phyloP scores from a whole-genome alignment of 108 stramenopile genomes.

The Fragilaria radians region DNA sequence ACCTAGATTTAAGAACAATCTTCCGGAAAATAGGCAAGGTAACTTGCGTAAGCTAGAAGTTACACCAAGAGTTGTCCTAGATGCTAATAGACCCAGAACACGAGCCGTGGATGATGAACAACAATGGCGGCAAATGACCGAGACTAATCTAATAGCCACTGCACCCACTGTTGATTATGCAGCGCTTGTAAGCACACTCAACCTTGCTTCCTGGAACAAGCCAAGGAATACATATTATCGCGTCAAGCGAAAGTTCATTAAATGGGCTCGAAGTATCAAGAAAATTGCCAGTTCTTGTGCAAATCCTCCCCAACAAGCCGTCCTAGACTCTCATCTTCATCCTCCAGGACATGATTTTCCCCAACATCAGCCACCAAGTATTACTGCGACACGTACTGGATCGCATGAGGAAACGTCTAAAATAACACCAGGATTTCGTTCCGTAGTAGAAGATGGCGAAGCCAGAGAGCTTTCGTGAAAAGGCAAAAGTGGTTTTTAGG shows the following conservation, averaged over 20 bases:
- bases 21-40: slow-evolving; percentile 6
- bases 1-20: slow-evolving; percentile 10
- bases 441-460: no score
- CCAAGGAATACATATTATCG: slow-evolving; percentile 21
- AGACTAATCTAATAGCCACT: not conserved
- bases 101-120: slow-evolving; percentile 33
- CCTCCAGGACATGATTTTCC: slow-evolving; percentile 28
- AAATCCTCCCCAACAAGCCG: not conserved
- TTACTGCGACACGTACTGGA: no score
- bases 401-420: no score
- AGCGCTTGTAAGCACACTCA: slow-evolving; percentile 1
- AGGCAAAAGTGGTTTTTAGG: no score
- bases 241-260: slow-evolving; percentile 26
- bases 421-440: no score
- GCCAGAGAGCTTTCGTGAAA: no score
- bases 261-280: slow-evolving; percentile 43
- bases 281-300: slow-evolving; percentile 16
- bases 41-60: no score
- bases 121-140: not conserved
- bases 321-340: slow-evolving; percentile 17
- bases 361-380: not conserved
- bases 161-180: not conserved
- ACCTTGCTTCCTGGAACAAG: slow-evolving; percentile 47
- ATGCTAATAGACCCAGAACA: slow-evolving; percentile 46
- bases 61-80: slow-evolving; percentile 46